These are phyloP conservation scores for Leavenworthia alabamica DNA, from an alignment of 345 rosid species.

Conservation along the genomic window DNA sequence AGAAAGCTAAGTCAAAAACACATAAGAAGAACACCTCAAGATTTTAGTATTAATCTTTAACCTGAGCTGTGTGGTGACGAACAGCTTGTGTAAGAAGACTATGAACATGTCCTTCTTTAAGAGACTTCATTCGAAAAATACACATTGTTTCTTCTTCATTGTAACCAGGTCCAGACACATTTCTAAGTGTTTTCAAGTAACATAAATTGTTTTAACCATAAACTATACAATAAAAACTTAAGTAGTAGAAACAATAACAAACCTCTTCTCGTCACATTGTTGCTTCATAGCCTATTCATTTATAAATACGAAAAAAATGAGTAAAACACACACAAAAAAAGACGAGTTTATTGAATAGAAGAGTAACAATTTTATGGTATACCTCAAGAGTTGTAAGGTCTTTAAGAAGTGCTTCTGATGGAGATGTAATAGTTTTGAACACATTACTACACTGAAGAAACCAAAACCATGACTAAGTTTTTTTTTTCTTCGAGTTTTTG, in stretches of 20 bases:
- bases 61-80: conserved; percentile 99
- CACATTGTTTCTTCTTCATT: conserved; percentile 79
- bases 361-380: not conserved
- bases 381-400: conserved; percentile 98
- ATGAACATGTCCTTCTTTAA: conserved; percentile 85
- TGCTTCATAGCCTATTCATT: conserved; percentile 89
- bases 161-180: conserved; percentile 60
- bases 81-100: conserved; percentile 92
- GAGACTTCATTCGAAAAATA: conserved; percentile 80
- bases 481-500: no score
- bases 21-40: conserved; percentile 5
- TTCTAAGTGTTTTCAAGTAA: conserved; percentile 42
- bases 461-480: not conserved
- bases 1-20: not conserved
- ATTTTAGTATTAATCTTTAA: conserved; percentile 6
- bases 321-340: not conserved
- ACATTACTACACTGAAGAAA: conserved; percentile 72
- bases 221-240: conserved; percentile 8
- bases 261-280: conserved; percentile 97
- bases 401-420: conserved; percentile 87
- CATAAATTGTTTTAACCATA: no score
- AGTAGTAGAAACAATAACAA: not conserved
- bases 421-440: conserved; percentile 68
- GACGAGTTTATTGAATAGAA: not conserved
- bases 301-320: conserved; percentile 13